Conservation (phyloP, 2,329 filamentous ascomycete species). For the Talaromyces amestolkiae region DNA sequence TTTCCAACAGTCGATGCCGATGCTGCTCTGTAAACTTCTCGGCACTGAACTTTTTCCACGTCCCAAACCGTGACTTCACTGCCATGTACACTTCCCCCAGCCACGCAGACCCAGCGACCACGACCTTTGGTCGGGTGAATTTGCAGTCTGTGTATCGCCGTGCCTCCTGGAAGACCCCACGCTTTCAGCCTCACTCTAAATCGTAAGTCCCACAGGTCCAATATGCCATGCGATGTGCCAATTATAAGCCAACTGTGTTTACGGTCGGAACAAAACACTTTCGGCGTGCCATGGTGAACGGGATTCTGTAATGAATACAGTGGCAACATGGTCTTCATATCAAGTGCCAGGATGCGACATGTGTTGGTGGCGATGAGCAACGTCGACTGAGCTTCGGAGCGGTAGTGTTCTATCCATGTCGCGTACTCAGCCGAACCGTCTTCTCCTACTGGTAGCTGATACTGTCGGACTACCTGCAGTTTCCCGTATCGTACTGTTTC, state of each 20-base stretch:
- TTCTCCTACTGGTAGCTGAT: conserved; percentile 58
- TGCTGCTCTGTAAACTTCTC: conserved; percentile 76
- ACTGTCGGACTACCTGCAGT: conserved; percentile 71
- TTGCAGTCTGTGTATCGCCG: conserved; percentile 73
- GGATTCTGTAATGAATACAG: conserved; percentile 82
- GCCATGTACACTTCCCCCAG: conserved; percentile 79
- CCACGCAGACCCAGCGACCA: conserved; percentile 81
- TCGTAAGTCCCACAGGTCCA: conserved; percentile 95
- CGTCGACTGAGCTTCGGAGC: conserved; percentile 75
- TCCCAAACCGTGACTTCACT: conserved; percentile 92
- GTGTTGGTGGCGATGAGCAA: conserved; percentile 82
- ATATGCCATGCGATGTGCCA: conserved; percentile 86
- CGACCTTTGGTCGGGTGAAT: conserved; percentile 76
- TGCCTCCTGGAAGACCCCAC: conserved; percentile 81
- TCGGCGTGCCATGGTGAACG: conserved; percentile 85
- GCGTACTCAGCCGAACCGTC: conserved; percentile 64
- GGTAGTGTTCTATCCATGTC: conserved; percentile 90
- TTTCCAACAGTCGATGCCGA: conserved; percentile 22
- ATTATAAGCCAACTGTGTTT: conserved; percentile 87
- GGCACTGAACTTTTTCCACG: conserved; percentile 81
- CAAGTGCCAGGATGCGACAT: conserved; percentile 78
- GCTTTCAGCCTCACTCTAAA: conserved; percentile 84
- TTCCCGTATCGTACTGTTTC: conserved; percentile 72
- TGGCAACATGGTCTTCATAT: conserved; percentile 80
- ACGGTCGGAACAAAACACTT: conserved; percentile 83